Evolutionary conservation across 192 early-diverging fungal genomes (phyloP), one percentile per base, ranked within the genome.

Genomic region (Oehlia diaphana): DNA sequence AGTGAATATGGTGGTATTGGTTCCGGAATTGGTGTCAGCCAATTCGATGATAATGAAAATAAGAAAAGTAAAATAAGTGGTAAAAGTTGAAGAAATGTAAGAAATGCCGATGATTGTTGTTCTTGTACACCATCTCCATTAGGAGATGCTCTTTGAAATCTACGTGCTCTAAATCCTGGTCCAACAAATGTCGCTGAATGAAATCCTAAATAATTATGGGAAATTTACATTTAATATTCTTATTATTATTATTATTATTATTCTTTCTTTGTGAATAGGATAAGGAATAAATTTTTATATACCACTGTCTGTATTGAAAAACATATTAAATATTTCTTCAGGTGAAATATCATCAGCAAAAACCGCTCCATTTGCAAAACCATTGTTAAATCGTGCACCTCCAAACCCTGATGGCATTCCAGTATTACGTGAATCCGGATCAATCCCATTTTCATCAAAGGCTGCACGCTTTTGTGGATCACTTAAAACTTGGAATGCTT

Each of bases 271-370:
- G 4, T 21, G 1, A 58, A 58, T 58, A 6, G 4, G 16, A 50
- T 26, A 63, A 71, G 35, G 65, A 23, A 73, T 74, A 63, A 42
- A 75, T 35, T 53, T 49, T 9, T 39, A 71, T 42, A 31, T 39
- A 72, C 33, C 19, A 58, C 69, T 35, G 81, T 84, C 83, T 66
- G 92, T 91, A 28, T 90, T 91, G 84, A 98, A 97, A 79, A 99
- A 99, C 94, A 96, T 96, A 81, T 96, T 95, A 84, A 99, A 96
- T 28, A 99, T 80, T 49, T 99, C 97, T 82, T 99, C 97, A 10
- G 97, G 96, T 23, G 90, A 91, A 31, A 97, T 88, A 81, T 97
- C 97, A 19, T 93, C 90, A 63, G 80, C 70, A 61, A 84, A 85
- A 4, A 78, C 47, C 8, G 66, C 31, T 42, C 87, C 86, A n/a